Base-by-base conservation (phyloP, 495 filamentous ascomycete genomes). In the Aspergillus nidulans region DNA sequence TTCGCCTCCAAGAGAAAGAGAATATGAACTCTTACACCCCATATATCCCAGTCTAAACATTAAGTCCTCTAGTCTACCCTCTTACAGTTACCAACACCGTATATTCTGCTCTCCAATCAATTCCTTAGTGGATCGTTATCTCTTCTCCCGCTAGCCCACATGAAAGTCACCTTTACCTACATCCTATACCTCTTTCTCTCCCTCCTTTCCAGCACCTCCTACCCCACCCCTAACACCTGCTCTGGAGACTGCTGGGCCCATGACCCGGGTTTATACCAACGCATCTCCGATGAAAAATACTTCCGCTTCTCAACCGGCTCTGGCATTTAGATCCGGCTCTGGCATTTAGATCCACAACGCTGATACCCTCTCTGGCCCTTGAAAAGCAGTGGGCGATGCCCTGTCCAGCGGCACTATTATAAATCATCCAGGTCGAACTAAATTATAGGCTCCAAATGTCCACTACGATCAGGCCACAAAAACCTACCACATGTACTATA, bases 241-340 rank as follows among this genome's bases (percentile, higher is more conserved):
- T 30, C 49, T 9, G 55, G 55, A 10, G 32, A 34, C 41, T 57
- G 55, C 49, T 52, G 49, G 48, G 34, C 28, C 10, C 48, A 52
- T 18, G 55, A 57, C 23, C 55, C 55, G 23, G 45, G 43, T 12
- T 16, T 57, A 20, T 19, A 23, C 32, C 48, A 38, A 9, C 55
- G 55, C 30, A 34, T 18, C 25, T 26, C 38, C 6, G 55, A 57
- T 15, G 46, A 49, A 16, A 32, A 9, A 15, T 57, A 52, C 40
- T 52, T 57, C 20, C 55, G 55, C 26, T 57, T 57, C 24, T 21
- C 48, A 7, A 41, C 55, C 4, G 55, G 55, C 30, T 6, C 30
- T 5, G 49, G 49, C 6, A 57, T 57, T 30, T 13, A 28, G 20
- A 52, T 52, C 15, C 43, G 55, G 55, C 30, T 6, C 30, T 5